Conservation (phyloP, 148 eudicot genomes). For the Rhododendron henanense region DNA sequence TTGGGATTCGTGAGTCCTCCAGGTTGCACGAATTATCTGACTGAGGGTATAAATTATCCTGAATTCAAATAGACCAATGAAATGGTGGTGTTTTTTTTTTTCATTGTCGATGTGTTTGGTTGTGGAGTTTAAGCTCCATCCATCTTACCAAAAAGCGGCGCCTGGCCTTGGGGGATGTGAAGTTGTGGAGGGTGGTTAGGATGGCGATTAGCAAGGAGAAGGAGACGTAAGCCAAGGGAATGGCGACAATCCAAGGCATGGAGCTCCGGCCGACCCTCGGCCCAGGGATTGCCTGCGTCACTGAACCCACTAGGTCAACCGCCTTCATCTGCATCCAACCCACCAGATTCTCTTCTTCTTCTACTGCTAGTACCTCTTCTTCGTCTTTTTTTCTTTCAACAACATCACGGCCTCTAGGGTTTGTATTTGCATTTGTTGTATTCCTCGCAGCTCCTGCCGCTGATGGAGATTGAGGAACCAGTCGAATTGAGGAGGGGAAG, state of each 20-base stretch:
- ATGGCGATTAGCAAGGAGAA: constrained; percentile 56
- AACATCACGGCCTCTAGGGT: background rate
- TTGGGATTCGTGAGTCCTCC: too few relatives aligned
- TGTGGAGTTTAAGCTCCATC: too few relatives aligned
- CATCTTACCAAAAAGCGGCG: constrained; percentile 39
- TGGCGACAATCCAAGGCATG: constrained; percentile 76
- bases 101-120: too few relatives aligned
- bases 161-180: constrained; percentile 57
- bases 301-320: constrained; percentile 79
- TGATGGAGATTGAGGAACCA: background rate
- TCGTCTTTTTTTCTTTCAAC: background rate
- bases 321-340: constrained; percentile 93
- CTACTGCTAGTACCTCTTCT: constrained; percentile 16
- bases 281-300: constrained; percentile 82
- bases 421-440: background rate
- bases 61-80: too few relatives aligned
- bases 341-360: constrained; percentile 59
- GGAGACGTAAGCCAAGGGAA: constrained; percentile 67
- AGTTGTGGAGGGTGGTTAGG: constrained; percentile 55
- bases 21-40: too few relatives aligned
- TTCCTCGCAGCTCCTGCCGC: background rate
- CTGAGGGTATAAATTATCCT: too few relatives aligned
- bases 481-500: background rate
- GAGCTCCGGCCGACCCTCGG: constrained; percentile 67
- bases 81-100: too few relatives aligned